Evolutionary conservation across 2,329 filamentous ascomycete genomes (phyloP).

Genomic region (Thelonectria blattea): DNA sequence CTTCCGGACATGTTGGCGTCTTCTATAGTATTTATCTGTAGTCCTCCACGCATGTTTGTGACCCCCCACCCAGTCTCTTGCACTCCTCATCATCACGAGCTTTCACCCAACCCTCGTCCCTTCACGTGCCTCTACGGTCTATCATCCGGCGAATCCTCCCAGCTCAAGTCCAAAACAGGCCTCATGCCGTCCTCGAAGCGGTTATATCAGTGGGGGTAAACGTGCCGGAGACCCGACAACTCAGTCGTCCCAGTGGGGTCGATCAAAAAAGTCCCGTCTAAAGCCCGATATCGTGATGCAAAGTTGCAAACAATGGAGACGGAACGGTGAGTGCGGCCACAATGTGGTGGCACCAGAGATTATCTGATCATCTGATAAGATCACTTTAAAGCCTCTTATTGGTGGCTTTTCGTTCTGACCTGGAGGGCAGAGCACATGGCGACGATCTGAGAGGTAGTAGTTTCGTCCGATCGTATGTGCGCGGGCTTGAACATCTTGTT

Average conservation of each 20-base stretch:
- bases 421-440: no score
- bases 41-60: not conserved
- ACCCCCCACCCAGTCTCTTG: no score
- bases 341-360: slow-evolving; percentile 4
- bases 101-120: not conserved
- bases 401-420: not conserved
- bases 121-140: not conserved
- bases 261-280: not conserved
- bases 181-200: not conserved
- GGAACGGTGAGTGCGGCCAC: not conserved
- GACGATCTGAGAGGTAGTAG: not conserved
- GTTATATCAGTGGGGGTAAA: not conserved
- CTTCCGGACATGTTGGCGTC: not conserved
- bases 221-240: not conserved
- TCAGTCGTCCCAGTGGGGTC: not conserved
- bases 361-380: slow-evolving; percentile 7
- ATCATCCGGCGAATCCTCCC: not conserved
- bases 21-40: not conserved
- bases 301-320: not conserved
- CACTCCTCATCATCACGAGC: not conserved
- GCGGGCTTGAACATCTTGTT: not conserved
- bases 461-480: not conserved
- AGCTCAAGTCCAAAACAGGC: not conserved
- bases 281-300: not conserved
- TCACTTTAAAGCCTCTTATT: not conserved